Evolutionary conservation across 1,139 yeast species (phyloP), one percentile per base, ranked within the genome.

Genomic region (Sugiyamaella castrensis): DNA sequence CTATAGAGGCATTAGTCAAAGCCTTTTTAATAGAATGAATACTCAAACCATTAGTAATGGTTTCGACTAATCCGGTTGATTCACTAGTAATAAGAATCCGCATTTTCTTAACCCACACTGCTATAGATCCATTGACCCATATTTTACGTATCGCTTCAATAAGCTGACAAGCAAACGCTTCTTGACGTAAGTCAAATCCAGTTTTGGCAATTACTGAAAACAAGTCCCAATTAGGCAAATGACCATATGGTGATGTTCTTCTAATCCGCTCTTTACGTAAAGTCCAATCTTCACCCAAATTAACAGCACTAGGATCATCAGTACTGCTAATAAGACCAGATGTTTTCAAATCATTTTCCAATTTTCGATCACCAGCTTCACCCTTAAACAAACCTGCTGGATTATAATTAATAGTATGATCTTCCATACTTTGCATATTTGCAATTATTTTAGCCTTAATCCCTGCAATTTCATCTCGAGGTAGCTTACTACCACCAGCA

Each of bases 141-240:
- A 88, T 82, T 48, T 79, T 81, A 0, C 95, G 84, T 68, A 91
- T 87, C 39, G 95, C 83, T 49, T 86, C 82, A 43, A 92, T 91
- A 34, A 92, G 67, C 64, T 92, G 98, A 57, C 97, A 89, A 0
- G 98, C 98, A 73, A 92, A 89, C 0, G 98, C 97, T 64, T 92
- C 98, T 65, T 92, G 98, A 16, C 96, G 87, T 46, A 92, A 68
- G 66, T 92, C 98, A 61, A 87, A 92, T 29, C 98, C 98, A 43
- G 96, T 91, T 63, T 92, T 92, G 8, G 92, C 96, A 63, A 92
- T 92, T 2, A 91, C 97, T 0, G 97, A 89, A 58, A 92, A 88
- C 35, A 92, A 67, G 53, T 92, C 98, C 98, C 98, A 92, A 64
- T 88, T 87, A 31, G 83, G 85, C 28, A 85, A 67, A 63, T 89